Conservation (phyloP, 1,284 basidiomycete species). For the Sporisorium exsertum region DNA sequence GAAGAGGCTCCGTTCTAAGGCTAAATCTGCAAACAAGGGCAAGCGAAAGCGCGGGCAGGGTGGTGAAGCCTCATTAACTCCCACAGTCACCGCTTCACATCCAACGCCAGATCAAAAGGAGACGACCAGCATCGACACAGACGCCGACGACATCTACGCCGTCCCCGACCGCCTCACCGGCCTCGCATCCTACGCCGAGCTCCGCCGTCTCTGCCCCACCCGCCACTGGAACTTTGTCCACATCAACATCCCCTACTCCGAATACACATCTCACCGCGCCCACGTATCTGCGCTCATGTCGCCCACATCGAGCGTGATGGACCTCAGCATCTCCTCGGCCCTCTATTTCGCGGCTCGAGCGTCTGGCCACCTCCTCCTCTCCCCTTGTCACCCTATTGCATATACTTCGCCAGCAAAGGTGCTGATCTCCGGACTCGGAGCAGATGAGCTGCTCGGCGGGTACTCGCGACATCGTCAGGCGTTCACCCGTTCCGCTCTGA, state of each 20-base stretch:
- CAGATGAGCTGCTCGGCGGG: conserved; percentile 93
- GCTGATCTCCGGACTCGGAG: conserved; percentile 89
- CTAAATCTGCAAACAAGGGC: not conserved
- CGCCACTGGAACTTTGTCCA: conserved; percentile 92
- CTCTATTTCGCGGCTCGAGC: conserved; percentile 92
- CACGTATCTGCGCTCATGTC: conserved; percentile 46
- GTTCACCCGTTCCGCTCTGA: conserved; percentile 70
- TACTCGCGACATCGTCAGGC: conserved; percentile 89
- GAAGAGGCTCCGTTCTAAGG: conserved; percentile 40
- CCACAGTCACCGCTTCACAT: not conserved
- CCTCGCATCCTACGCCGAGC: conserved; percentile 79
- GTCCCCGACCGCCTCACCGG: conserved; percentile 92
- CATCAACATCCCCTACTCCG: conserved; percentile 84
- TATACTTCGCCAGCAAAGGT: conserved; percentile 85
- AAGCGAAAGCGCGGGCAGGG: conserved; percentile 5
- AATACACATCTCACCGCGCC: conserved; percentile 68
- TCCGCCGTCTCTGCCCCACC: conserved; percentile 78
- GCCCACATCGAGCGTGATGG: conserved; percentile 59
- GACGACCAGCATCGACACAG: not conserved
- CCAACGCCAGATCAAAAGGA: not conserved
- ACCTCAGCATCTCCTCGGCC: conserved; percentile 87
- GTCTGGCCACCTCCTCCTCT: not conserved
- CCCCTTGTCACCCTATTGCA: not conserved
- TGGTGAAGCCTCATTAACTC: not conserved
- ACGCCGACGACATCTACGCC: conserved; percentile 68